A percentile compares a stretch with the other conserved stretches of the same genome.
Conservation (phyloP, 1,284 basidiomycete genomes). For the Malassezia psittaci region DNA sequence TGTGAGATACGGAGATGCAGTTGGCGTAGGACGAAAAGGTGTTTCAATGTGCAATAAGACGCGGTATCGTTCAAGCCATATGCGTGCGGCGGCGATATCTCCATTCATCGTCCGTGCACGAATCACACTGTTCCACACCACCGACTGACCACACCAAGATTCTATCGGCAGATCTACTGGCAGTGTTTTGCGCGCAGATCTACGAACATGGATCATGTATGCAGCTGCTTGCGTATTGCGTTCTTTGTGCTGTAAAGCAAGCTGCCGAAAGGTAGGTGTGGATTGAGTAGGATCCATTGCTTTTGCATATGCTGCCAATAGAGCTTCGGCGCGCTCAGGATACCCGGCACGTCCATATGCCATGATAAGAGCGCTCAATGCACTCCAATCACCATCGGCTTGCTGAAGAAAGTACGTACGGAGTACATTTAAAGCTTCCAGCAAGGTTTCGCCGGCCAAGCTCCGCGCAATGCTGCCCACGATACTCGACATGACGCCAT, state of each 20-base stretch:
- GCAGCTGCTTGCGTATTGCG: neutral
- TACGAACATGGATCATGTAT: neutral
- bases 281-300: neutral
- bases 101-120: slow-evolving; percentile 4
- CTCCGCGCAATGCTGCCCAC: slow-evolving; percentile 2
- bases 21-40: neutral
- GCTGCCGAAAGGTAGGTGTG: neutral
- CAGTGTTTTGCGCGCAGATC: neutral
- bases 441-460: neutral
- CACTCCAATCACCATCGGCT: neutral
- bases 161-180: slow-evolving; percentile 5
- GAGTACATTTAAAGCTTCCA: slow-evolving; percentile 2
- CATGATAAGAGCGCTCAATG: slow-evolving; percentile 1
- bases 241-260: neutral
- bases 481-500: neutral
- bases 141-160: neutral
- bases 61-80: slow-evolving; percentile 17
- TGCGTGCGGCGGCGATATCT: slow-evolving; percentile 2
- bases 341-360: slow-evolving; percentile 6
- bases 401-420: slow-evolving; percentile 1
- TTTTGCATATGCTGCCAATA: neutral
- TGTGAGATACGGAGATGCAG: slow-evolving; percentile 15
- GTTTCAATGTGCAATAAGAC: neutral
- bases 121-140: slow-evolving; percentile 12
- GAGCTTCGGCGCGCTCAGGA: slow-evolving; percentile 6